These are phyloP conservation scores for Colletotrichum aenigma DNA, from an alignment of 2,329 filamentous ascomycete genomes.

Conservation along the genomic window DNA sequence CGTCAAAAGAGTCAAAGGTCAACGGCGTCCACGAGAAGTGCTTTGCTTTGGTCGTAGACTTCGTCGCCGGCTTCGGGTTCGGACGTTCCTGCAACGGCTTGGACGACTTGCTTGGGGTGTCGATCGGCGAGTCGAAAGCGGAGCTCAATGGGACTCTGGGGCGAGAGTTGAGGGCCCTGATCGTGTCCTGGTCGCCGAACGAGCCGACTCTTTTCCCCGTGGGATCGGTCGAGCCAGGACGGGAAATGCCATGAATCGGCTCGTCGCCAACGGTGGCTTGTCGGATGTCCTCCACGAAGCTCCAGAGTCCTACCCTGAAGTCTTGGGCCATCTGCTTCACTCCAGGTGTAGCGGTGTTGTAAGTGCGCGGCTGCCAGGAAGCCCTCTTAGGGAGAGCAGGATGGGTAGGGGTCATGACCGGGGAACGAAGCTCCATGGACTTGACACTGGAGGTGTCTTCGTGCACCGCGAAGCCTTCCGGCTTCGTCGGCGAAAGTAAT, in stretches of 20 bases:
- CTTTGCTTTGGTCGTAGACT: constrained; percentile 45
- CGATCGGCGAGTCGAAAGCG: constrained; percentile 40
- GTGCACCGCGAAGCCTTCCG: constrained; percentile 46
- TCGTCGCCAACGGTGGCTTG: constrained; percentile 97
- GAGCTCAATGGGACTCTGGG: constrained; percentile 41
- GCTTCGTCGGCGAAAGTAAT: constrained; percentile 73
- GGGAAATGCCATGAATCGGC: constrained; percentile 63
- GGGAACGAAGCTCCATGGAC: constrained; percentile 31
- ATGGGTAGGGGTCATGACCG: constrained; percentile 34
- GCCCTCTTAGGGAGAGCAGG: constrained; percentile 57
- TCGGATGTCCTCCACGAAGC: constrained; percentile 92
- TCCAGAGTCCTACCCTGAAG: constrained; percentile 87
- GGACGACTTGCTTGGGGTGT: constrained; percentile 36
- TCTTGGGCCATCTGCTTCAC: constrained; percentile 86
- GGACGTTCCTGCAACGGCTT: constrained; percentile 26
- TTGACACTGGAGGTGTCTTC: constrained; percentile 51
- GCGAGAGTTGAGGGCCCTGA: constrained; percentile 47
- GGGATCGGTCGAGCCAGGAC: constrained; percentile 2
- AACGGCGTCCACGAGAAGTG: constrained; percentile 66
- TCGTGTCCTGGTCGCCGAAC: constrained; percentile 48
- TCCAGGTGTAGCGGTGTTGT: constrained; percentile 40
- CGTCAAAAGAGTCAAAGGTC: constrained; percentile 60
- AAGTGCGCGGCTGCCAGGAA: constrained; percentile 61
- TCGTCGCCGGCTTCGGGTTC: constrained; percentile 38
- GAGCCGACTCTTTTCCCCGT: constrained; percentile 6